Conservation (phyloP, 805 yeast species). For the Cyberlindnera maclurae region DNA sequence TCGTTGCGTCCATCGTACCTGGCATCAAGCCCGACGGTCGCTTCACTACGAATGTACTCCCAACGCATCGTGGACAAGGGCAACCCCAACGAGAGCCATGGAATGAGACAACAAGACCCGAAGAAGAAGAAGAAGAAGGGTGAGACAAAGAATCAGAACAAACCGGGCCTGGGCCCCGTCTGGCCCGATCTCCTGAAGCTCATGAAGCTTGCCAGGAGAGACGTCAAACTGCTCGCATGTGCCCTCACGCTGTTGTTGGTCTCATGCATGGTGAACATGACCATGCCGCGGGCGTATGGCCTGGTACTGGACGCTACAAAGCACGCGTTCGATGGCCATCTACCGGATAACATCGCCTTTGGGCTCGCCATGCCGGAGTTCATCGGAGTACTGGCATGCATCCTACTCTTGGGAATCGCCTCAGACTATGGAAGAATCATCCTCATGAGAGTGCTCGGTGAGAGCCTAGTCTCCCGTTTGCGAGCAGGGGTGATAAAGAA, state of each 20-base stretch:
- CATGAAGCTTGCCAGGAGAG: slow-evolving; percentile 36
- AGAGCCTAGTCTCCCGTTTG: slow-evolving; percentile 75
- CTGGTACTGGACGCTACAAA: slow-evolving; percentile 44
- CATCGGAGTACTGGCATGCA: slow-evolving; percentile 42
- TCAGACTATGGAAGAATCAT: slow-evolving; percentile 75
- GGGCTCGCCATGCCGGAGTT: slow-evolving; percentile 59
- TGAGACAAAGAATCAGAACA: no score
- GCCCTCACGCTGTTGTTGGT: slow-evolving; percentile 39
- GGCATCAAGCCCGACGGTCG: no score
- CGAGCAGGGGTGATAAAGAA: slow-evolving; percentile 72
- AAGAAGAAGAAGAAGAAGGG: no score
- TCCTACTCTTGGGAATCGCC: slow-evolving; percentile 46
- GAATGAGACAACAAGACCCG: no score
- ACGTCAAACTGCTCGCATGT: slow-evolving; percentile 34
- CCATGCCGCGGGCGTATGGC: slow-evolving; percentile 51
- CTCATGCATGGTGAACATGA: slow-evolving; percentile 44
- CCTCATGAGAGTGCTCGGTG: slow-evolving; percentile 70
- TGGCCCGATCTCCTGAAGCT: slow-evolving; percentile 30
- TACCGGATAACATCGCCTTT: slow-evolving; percentile 28
- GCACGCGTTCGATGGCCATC: slow-evolving; percentile 24
- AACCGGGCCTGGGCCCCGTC: slow-evolving; percentile 9
- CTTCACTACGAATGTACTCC: no score
- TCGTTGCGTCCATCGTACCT: no score
- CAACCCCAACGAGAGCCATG: no score
- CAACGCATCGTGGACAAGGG: no score